Percentiles rank a stretch among this genome's conserved stretches.
These are phyloP conservation scores for Knoxia roxburghii DNA, from an alignment of 257 asterid genomes.

Conservation along the genomic window DNA sequence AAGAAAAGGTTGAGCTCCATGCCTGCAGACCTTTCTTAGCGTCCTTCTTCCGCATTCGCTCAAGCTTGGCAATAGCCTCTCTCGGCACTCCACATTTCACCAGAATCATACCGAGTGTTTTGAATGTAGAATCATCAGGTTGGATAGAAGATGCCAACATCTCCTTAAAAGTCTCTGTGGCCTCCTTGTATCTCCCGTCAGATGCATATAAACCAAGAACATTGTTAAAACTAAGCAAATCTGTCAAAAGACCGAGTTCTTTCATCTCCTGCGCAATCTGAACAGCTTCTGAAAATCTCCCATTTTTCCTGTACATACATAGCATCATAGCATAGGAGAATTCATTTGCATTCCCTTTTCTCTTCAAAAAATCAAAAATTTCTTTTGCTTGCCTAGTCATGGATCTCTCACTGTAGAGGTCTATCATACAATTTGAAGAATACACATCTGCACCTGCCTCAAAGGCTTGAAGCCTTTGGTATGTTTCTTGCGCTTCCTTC, in stretches of 20 bases:
- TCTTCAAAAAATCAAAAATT: constrained; percentile 51
- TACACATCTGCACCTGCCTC: constrained; percentile 50
- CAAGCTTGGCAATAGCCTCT: constrained; percentile 52
- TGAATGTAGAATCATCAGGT: constrained; percentile 79
- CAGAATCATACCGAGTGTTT: constrained; percentile 56
- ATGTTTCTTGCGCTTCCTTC: constrained; percentile 70
- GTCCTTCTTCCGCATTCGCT: constrained; percentile 43
- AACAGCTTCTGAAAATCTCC: constrained; percentile 61
- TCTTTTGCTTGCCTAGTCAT: constrained; percentile 72
- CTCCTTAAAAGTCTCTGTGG: constrained; percentile 58
- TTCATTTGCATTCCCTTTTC: constrained; percentile 61
- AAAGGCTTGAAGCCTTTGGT: constrained; percentile 36
- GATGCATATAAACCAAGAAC: constrained; percentile 68
- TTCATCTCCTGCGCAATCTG: constrained; percentile 65
- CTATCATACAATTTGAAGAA: constrained; percentile 94
- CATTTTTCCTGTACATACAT: constrained; percentile 84
- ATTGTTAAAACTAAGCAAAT: constrained; percentile 69
- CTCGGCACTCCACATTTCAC: constrained; percentile 76
- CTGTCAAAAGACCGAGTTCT: constrained; percentile 64
- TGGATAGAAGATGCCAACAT: constrained; percentile 48
- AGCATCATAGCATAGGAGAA: constrained; percentile 94
- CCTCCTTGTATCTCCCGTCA: constrained; percentile 81
- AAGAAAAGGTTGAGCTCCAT: constrained; percentile 57
- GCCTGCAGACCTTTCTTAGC: constrained; percentile 41
- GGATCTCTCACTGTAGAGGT: constrained; percentile 71